phyloP scores from a whole-genome alignment of 106 monocot species.

The Phalaenopsis aphrodite region DNA sequence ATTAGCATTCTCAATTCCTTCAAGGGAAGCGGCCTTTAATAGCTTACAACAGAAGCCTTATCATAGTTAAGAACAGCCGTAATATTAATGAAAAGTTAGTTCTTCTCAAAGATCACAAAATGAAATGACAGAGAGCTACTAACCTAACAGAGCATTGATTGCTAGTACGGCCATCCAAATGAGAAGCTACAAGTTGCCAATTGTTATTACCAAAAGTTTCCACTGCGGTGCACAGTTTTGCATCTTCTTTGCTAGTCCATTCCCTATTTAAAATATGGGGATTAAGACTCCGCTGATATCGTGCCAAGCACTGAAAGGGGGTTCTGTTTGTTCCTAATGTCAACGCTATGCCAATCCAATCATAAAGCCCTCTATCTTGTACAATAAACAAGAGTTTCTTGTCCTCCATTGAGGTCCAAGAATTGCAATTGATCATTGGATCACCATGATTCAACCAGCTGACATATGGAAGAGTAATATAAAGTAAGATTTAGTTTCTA shows the following conservation, averaged over 20 bases:
- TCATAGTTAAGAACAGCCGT: background rate
- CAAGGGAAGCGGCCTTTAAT: background rate
- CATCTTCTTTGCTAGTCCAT: slow-evolving; percentile 85
- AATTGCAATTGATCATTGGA: slow-evolving; percentile 61
- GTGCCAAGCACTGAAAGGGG: slow-evolving; percentile 89
- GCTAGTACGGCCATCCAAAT: slow-evolving; percentile 76
- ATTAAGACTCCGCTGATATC: slow-evolving; percentile 96
- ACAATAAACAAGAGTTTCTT: slow-evolving; percentile 74
- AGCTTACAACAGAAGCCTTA: too few species aligned
- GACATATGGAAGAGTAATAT: background rate
- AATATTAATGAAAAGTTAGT: background rate
- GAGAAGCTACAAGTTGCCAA: slow-evolving; percentile 81
- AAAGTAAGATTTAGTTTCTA: background rate
- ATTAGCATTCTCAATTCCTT: background rate
- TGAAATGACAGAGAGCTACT: slow-evolving; percentile 3
- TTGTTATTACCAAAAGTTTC: slow-evolving; percentile 55
- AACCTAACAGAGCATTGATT: slow-evolving; percentile 92
- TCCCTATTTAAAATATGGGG: slow-evolving; percentile 81
- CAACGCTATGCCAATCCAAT: slow-evolving; percentile 81
- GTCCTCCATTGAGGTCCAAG: slow-evolving; percentile 84
- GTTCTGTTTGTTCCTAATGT: slow-evolving; percentile 60
- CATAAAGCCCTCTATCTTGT: slow-evolving; percentile 72
- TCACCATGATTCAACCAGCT: slow-evolving; percentile 95
- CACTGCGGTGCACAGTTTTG: slow-evolving; percentile 62
- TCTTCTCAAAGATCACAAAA: background rate